Evolutionary conservation across 257 asterid species (phyloP).

Genomic region (Nicotiana sylvestris): DNA sequence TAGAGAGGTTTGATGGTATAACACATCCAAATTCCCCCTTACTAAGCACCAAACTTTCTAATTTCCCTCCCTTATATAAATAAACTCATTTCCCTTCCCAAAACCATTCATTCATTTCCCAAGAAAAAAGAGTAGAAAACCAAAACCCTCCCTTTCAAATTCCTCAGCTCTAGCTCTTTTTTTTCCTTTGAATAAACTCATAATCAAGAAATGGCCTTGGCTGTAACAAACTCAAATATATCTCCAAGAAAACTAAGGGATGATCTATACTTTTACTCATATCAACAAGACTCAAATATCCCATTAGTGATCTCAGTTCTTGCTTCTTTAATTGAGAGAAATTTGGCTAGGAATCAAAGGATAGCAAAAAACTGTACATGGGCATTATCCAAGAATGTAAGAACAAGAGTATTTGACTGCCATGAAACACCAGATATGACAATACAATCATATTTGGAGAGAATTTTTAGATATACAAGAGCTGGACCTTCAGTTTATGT

Average conservation of each 20-base stretch:
- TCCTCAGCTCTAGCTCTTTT: not conserved
- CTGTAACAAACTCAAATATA: constrained; percentile 21
- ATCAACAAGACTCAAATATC: constrained; percentile 41
- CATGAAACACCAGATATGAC: constrained; percentile 76
- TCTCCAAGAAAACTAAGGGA: constrained; percentile 78
- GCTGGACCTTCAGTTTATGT: constrained; percentile 92
- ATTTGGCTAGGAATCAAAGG: constrained; percentile 64
- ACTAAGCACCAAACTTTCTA: not conserved
- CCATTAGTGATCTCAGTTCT: constrained; percentile 90
- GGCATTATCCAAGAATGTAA: constrained; percentile 17
- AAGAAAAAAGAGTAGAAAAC: not conserved
- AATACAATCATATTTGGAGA: constrained; percentile 72
- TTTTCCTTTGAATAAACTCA: not conserved
- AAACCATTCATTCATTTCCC: constrained; percentile 7
- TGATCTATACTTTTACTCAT: constrained; percentile 67
- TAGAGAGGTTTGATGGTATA: not conserved
- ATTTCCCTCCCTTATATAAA: constrained; percentile 12
- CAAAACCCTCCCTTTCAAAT: not conserved
- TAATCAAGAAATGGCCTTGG: constrained; percentile 43
- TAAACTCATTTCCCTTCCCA: not conserved
- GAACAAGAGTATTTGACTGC: constrained; percentile 60
- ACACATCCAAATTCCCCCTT: constrained; percentile 2
- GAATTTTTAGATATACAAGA: constrained; percentile 75
- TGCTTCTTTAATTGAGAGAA: constrained; percentile 82
- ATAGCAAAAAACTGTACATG: constrained; percentile 41